Conservation (phyloP, 106 monocot species). For the Platanthera zijinensis region DNA sequence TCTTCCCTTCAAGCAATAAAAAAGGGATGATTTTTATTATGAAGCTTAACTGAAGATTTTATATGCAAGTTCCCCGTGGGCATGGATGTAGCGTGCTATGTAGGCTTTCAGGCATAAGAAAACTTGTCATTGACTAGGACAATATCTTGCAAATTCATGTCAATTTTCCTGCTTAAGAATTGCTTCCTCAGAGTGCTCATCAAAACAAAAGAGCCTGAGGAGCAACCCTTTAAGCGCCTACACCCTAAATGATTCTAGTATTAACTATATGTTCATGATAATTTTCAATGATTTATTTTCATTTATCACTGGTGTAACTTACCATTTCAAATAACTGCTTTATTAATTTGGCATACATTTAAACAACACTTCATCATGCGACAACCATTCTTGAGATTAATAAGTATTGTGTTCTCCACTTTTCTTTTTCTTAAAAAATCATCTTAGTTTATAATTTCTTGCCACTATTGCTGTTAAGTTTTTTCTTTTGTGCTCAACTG, state of each 20-base stretch:
- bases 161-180: no score
- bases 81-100: no score
- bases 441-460: background rate
- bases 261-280: slow-evolving; percentile 1
- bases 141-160: no score
- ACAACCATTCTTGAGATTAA: background rate
- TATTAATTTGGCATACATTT: background rate
- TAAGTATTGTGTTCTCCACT: background rate
- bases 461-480: background rate
- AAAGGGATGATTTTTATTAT: no score
- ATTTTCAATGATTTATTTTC: background rate
- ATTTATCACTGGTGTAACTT: slow-evolving; percentile 1
- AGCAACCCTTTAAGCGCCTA: no score
- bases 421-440: background rate
- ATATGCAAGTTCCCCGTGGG: no score
- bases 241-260: background rate
- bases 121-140: no score
- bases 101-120: no score
- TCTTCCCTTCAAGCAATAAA: no score
- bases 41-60: no score
- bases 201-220: no score
- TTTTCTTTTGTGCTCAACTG: background rate
- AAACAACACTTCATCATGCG: background rate
- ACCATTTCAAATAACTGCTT: background rate
- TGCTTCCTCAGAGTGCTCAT: no score